Evolutionary conservation across 495 filamentous ascomycete species (phyloP), one percentile per base, ranked within the genome.

Genomic region (Hypoxylon perforatum): DNA sequence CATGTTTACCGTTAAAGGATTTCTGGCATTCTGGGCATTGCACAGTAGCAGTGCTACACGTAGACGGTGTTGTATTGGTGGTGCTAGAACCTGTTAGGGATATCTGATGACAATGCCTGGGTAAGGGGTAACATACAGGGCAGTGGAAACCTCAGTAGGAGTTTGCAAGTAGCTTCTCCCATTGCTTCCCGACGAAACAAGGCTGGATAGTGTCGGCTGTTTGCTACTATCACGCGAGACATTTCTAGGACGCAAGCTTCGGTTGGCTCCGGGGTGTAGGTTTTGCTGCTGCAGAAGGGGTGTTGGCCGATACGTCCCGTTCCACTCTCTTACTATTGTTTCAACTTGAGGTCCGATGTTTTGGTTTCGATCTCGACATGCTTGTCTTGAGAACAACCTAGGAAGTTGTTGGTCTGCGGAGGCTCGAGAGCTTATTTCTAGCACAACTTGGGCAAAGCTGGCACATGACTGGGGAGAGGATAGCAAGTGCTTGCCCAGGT

Each of bases 401-500:
- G n/a, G n/a, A n/a, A 3, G 9, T 14, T 6, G 15, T 0, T n/a
- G 6, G 12, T 56, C 56, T n/a, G 2, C 22, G 9, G 35, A 45
- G 12, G 39, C 14, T 17, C 9, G 5, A 12, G 41, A 23, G 12
- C 45, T 45, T 8, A 17, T 46, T 12, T 61, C 12, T 15, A 64
- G 25, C n/a, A 69, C 50, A 6, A 21, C 21, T 17, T 25, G 44
- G 15, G 50, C 44, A 15, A 69, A 64, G 1, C 47, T 21, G 10
- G 21, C 48, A 33, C 19, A 69, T 0, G 51, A 48, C 5, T 51
- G 18, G 3, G 11, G 2, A 8, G 38, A 45, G 1, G 60, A 35
- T 9, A 69, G 23, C 19, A 69, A 23, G 21, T 57, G 51, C 60
- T 69, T 39, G 25, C 66, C 28, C 0, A 69, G 45, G 12, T 54